Evolutionary conservation across 106 monocot genomes (phyloP).

Genomic region (Triglochin maritima): DNA sequence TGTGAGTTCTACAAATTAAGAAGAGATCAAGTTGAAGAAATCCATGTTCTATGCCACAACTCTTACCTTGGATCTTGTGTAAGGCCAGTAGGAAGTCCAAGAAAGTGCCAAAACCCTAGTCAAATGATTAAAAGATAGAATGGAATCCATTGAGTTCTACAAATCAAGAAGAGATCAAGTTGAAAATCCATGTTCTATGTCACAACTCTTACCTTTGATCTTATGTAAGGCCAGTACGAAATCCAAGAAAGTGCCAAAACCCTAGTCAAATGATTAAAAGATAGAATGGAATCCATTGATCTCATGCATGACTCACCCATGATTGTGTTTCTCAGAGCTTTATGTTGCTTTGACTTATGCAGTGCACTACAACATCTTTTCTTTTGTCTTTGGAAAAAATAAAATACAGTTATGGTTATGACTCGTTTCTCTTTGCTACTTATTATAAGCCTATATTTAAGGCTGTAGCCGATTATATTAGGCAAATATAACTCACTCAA

Average conservation of each 20-base stretch:
- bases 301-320: neutral
- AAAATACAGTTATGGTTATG: neutral
- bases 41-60: constrained; percentile 1
- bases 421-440: neutral
- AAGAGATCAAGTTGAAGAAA: constrained; percentile 1
- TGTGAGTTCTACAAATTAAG: neutral
- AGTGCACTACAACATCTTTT: neutral
- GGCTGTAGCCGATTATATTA: neutral
- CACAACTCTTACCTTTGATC: neutral
- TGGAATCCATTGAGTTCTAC: neutral
- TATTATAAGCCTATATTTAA: neutral
- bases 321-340: neutral
- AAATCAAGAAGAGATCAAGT: neutral
- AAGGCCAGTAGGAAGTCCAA: neutral
- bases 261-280: constrained; percentile 1
- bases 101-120: neutral
- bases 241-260: neutral
- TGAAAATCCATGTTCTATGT: constrained; percentile 5
- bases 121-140: constrained; percentile 2
- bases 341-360: neutral
- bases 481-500: neutral
- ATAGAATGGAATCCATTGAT: constrained; percentile 4
- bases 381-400: neutral
- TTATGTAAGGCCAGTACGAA: neutral
- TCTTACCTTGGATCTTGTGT: neutral